Base-by-base conservation (phyloP, 371 early-diverging fungal species). In the Syncephalis plumigaleata region DNA sequence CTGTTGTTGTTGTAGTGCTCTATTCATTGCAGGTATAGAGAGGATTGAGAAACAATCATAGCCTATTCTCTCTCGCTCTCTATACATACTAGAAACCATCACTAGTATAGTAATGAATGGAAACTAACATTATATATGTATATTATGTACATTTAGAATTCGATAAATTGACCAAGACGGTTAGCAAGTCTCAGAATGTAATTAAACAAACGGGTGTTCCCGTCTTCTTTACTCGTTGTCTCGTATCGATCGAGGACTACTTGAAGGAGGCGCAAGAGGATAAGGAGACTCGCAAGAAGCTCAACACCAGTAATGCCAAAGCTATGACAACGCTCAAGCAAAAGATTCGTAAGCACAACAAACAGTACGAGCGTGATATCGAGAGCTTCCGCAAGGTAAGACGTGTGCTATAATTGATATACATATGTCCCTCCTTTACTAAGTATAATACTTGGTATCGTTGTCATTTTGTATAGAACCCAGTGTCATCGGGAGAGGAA, bases 261-360 rank as follows among this genome's bases (percentile, higher is more conserved):
- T 55, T 79, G 42, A 59, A 73, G 36, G 78, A 74, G 43, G 64
- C 67, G 43, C 55, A 58, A 69, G 64, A 77, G 15, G 67, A 67
- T 5, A 64, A 70, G 46, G 31, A 31, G 11, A 11, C 31, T 4
- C 31, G 31, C 31, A 86, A 84, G 67, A 91, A 86, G 73, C 81
- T 86, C 74, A 87, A 76, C 58, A 67, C 83, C 23, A 66, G 69
- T 46, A 77, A 82, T 45, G 73, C 79, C 42, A 87, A 86, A 58
- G 84, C 90, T 15, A 64, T 90, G 64, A 91, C 79, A 61, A 73
- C 81, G 48, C 76, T 91, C 75, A 88, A 85, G 72, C 89, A 88
- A 61, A 87, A 86, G 63, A 54, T 92, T 57, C 81, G 79, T 66
- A 91, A 93, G 75, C 70, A 79, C 66, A 74, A 71, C 61, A 90